Evolutionary conservation across 2,329 filamentous ascomycete genomes (phyloP).

Genomic region (Cryphonectria parasitica): DNA sequence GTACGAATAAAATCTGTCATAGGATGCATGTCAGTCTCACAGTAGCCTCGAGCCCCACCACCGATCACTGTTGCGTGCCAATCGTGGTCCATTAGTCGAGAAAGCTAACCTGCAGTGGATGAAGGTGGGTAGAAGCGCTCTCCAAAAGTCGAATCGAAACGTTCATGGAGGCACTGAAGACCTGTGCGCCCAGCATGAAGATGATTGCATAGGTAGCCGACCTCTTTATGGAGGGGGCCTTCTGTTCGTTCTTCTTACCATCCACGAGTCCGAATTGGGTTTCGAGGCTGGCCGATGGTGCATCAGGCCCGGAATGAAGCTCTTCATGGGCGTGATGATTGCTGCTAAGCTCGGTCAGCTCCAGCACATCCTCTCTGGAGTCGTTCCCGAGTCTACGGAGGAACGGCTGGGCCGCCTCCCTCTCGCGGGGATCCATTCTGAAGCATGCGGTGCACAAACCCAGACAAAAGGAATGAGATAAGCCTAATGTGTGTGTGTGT

Average conservation of each 20-base stretch:
- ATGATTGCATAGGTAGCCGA: constrained; percentile 12
- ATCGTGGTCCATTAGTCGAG: neutral
- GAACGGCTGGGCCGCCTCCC: constrained; percentile 13
- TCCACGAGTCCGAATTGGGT: neutral
- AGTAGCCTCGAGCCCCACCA: neutral
- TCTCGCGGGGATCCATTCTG: neutral
- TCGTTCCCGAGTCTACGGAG: constrained; percentile 5
- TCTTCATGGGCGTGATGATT: neutral
- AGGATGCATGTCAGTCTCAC: neutral
- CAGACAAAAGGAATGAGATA: neutral
- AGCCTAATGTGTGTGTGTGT: neutral
- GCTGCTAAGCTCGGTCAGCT: constrained; percentile 7
- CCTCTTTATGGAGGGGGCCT: neutral
- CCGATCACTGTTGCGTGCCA: neutral
- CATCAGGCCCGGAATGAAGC: neutral
- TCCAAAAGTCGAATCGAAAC: constrained; percentile 15
- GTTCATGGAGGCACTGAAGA: constrained; percentile 21
- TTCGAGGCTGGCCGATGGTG: no score
- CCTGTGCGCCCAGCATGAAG: constrained; percentile 19
- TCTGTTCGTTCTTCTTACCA: neutral
- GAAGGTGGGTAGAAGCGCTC: constrained; percentile 11
- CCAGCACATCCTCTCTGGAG: constrained; percentile 7
- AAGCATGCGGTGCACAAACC: neutral
- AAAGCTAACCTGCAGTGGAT: constrained; percentile 16
- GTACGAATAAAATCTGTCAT: constrained; percentile 11